Evolutionary conservation across 768 basidiomycete genomes (phyloP), one percentile per base, ranked within the genome.

Genomic region (Xerocomellus chrysenteron): DNA sequence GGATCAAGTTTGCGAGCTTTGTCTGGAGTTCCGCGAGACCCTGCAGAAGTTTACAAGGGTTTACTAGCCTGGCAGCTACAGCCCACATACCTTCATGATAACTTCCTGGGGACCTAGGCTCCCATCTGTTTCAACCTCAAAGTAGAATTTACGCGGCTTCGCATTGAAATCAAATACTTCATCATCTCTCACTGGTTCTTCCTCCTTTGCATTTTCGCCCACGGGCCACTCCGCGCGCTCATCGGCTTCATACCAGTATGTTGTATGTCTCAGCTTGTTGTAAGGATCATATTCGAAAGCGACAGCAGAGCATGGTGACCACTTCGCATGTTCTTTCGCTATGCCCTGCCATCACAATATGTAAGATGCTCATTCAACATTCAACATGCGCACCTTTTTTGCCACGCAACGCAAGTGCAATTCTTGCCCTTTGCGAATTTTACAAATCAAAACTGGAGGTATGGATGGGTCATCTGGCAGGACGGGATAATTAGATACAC

Each of bases 251-350:
- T 80, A 92, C 97, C 97, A 98, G 72, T 97, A 85, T 3, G 89
- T 85, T 4, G 97, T 98, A 74, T 99, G 97, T 51, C 94, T 85
- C 33, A 99, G 79, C 72, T 94, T 94, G 76, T 99, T 99, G 78
- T 98, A 82, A 13, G 97, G 97, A 73, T 99, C 97, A 60, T 99
- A 99, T 75, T 99, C 97, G 61, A 96, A 98, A 9, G 88, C 85
- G 17, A 99, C 87, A 9, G 97, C 94, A 2, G 94, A 90, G 57
- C 94, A 91, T 13, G 97, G 96, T 0, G 94, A 96, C 93, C 96
- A 99, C 75, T 99, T 99, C 13, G 97, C 94, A 68, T 99, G 97
- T 70, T 97, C 94, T 78, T 98, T 98, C 4, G 96, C 94, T 57
- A 97, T 88, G 41, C 96, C 96, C 96, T 98, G 65, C n/a, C 36